phyloP scores from a whole-genome alignment of 176 grass and related monocot genomes.

The Raddia guianensis region DNA sequence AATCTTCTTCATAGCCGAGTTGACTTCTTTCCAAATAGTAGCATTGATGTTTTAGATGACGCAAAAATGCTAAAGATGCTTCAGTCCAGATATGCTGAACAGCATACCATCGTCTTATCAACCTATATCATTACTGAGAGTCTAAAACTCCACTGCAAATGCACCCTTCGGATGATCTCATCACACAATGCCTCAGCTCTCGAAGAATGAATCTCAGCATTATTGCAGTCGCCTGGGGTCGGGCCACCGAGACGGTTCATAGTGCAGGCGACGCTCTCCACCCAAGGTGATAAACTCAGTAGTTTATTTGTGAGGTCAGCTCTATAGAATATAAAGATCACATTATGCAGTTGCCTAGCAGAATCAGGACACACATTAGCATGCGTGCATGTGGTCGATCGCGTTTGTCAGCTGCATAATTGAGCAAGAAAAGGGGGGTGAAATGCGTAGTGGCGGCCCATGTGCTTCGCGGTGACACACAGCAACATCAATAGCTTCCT shows the following conservation, averaged over 20 bases:
- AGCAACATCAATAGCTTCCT: conserved; percentile 33
- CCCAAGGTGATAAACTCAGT: conserved; percentile 6
- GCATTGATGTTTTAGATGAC: neutral
- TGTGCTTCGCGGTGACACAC: conserved; percentile 24
- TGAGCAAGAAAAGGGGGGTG: conserved; percentile 28
- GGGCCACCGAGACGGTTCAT: conserved; percentile 20
- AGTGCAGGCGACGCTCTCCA: neutral
- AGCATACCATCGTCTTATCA: too few relatives aligned
- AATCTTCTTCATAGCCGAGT: neutral
- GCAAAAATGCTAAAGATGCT: neutral
- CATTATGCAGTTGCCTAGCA: conserved; percentile 28
- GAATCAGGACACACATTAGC: conserved; percentile 21
- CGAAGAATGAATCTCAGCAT: conserved; percentile 16
- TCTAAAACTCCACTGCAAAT: neutral
- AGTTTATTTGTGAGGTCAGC: conserved; percentile 37
- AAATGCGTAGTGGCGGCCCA: conserved; percentile 24
- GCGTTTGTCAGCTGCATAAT: conserved; percentile 52
- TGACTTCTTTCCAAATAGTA: neutral
- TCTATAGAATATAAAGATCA: conserved; percentile 23
- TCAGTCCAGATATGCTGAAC: neutral
- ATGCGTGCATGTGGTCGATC: neutral
- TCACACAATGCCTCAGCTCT: neutral
- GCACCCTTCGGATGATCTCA: neutral
- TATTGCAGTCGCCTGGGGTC: conserved; percentile 37
- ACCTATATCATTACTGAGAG: neutral